phyloP scores from a whole-genome alignment of 2,329 filamentous ascomycete species.

The Scedosporium dehoogii region DNA sequence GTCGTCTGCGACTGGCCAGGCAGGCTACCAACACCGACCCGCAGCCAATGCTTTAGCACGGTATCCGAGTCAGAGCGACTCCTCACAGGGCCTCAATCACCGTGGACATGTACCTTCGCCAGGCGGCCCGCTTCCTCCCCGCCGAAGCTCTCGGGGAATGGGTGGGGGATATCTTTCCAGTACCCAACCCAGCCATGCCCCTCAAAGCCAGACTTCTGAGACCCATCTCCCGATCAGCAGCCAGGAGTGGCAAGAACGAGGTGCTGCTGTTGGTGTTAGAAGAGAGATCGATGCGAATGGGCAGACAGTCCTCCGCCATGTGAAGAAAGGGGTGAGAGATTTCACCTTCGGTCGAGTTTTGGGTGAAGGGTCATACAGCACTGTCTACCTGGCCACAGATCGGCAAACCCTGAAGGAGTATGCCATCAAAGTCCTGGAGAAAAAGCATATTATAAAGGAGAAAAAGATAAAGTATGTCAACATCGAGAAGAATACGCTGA shows the following conservation, averaged over 20 bases:
- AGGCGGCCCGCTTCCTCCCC: conserved; percentile 58
- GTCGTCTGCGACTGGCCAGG: not conserved
- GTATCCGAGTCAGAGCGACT: conserved; percentile 58
- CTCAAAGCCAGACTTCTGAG: conserved; percentile 23
- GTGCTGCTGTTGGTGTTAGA: conserved; percentile 74
- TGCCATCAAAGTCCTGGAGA: conserved; percentile 95
- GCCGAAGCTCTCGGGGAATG: conserved; percentile 66
- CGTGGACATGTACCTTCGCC: conserved; percentile 39
- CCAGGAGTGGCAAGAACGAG: conserved; percentile 93
- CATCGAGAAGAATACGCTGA: conserved; percentile 97
- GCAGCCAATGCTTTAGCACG: conserved; percentile 38
- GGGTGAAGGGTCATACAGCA: conserved; percentile 96
- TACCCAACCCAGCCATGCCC: conserved; percentile 6
- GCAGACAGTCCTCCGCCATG: conserved; percentile 66
- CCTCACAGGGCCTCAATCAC: conserved; percentile 53
- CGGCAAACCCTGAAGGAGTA: conserved; percentile 92
- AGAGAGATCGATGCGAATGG: conserved; percentile 81
- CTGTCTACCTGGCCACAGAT: conserved; percentile 85
- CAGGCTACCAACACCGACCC: not conserved
- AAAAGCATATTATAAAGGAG: conserved; percentile 98
- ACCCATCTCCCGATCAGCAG: conserved; percentile 45
- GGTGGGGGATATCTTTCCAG: conserved; percentile 41
- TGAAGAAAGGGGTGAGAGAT: conserved; percentile 96
- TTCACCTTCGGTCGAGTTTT: conserved; percentile 87
- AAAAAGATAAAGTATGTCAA: conserved; percentile 99